Base-by-base conservation (phyloP, 495 filamentous ascomycete species). In the Astrocystis sublimbata region DNA sequence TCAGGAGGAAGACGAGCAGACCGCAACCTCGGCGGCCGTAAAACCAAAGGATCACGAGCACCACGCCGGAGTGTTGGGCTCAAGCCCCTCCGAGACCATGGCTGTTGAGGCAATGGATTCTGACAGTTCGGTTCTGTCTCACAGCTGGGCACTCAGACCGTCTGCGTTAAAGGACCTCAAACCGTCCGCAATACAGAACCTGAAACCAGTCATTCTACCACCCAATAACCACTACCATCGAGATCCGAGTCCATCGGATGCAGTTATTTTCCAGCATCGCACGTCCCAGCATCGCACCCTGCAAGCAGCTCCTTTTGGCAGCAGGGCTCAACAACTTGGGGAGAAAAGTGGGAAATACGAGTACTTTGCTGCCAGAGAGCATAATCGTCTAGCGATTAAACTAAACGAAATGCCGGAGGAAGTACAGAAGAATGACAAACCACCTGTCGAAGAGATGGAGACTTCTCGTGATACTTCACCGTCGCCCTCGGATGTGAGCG, bases 231-330 rank as follows among this genome's bases (percentile, higher is more conserved):
- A 35, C 9, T 12, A 51, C 33, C 30, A 17, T 56, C 31, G 51
- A 33, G 68, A 74, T 17, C 70, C 75, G 28, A 77, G 77, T 59
- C 78, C 76, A 19, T 78, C 77, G 12, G 78, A 81, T 67, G 77
- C 77, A 51, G 76, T 72, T 12, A 74, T 80, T 70, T 69, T 75
- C 17, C 76, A 78, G 67, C 67, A 63, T 28, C 61, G 43, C 21
- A 57, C 53, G n/a, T n/a, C 60, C 6, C 47, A 60, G 36, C 57
- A 49, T 35, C 36, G 43, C 4, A n/a, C n/a, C n/a, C n/a, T n/a
- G n/a, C n/a, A n/a, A n/a, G n/a, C n/a, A n/a, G 4, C 30, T 4
- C 13, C 62, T 40, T 42, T 41, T n/a, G 31, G 56, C 17, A 46
- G 52, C 35, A 58, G 63, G 28, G 67, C 69, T 12, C 65, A 72